Percentiles rank a stretch among this genome's conserved stretches.
Conservation (phyloP, 192 early-diverging fungal species). For the Endogone sp. region DNA sequence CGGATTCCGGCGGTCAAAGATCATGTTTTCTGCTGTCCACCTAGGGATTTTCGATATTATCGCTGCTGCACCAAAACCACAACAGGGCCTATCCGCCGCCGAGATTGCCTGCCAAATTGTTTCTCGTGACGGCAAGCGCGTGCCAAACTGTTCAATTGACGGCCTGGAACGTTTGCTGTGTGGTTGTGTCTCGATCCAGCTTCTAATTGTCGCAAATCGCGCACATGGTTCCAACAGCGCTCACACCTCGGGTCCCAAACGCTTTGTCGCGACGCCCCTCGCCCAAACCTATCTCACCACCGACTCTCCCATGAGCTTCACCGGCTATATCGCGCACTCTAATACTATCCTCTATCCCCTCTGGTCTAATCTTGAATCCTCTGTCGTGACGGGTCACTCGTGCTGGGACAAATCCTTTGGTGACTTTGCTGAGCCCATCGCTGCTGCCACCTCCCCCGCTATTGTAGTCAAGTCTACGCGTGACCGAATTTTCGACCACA, state of each 20-base stretch:
- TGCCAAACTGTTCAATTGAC: constrained; percentile 2
- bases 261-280: not conserved
- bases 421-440: not conserved
- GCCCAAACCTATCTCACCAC: constrained; percentile 5
- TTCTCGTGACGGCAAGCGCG: not conserved
- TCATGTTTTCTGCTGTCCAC: constrained; percentile 17
- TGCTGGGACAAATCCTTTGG: constrained; percentile 23
- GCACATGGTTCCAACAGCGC: too few relatives aligned
- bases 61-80: not conserved
- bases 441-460: not conserved
- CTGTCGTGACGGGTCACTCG: constrained; percentile 10
- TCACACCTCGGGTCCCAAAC: not conserved
- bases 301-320: constrained; percentile 3
- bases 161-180: constrained; percentile 4
- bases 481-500: constrained; percentile 7
- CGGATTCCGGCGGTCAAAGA: constrained; percentile 20
- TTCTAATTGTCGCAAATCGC: not conserved
- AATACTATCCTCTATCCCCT: constrained; percentile 19
- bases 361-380: constrained; percentile 12
- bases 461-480: not conserved
- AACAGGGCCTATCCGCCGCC: constrained; percentile 3
- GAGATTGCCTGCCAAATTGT: not conserved
- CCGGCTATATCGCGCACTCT: constrained; percentile 9
- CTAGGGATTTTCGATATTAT: constrained; percentile 18
- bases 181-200: constrained; percentile 6